Evolutionary conservation across 257 asterid genomes (phyloP), one percentile per base, ranked within the genome.

Genomic region (Datura wrightii): DNA sequence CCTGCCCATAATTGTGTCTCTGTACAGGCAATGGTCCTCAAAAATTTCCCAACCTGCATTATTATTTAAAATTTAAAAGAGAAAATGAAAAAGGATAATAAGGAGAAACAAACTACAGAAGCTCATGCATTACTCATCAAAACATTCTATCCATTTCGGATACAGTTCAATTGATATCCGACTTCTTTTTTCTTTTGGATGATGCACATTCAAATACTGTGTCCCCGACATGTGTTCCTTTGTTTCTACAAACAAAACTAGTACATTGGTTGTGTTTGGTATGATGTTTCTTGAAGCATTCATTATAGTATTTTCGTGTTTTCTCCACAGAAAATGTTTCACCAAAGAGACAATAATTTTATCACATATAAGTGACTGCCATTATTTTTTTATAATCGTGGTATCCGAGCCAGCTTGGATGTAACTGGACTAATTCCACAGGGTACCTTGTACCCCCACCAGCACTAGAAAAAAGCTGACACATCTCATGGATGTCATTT

Each of bases 1-100:
- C 98, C 99, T 18, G 95, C 98, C 99, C 98, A 97, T 16, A 97
- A 82, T 78, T 97, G 98, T 54, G 92, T 87, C 15, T 93, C 94
- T 6, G 98, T 94, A 88, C 94, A 91, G 2, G 91, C 94, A 58
- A 97, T 92, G 53, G 99, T 91, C 88, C 99, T 89, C 88, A 97
- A 87, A 69, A 87, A 97, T 56, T 84, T 95, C 37, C 98, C 98
- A 46, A 70, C 87, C 87, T 85, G 85, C 65, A 70, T 60, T 85
- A 10, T 15, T 14, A n/a, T 48, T 82, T 8, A 41, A 63, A 48
- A 18, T 19, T 44, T 82, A 18, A 48, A 65, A 36, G 41, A 59
- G 76, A 31, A 76, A 74, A 50, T 31, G 46, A 8, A 9, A 50
- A 52, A 52, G 5, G 63, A 50, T 76, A 24, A 76, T 24, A 46